phyloP scores from a whole-genome alignment of 352 stramenopile genomes.

The Phytophthora rubi region DNA sequence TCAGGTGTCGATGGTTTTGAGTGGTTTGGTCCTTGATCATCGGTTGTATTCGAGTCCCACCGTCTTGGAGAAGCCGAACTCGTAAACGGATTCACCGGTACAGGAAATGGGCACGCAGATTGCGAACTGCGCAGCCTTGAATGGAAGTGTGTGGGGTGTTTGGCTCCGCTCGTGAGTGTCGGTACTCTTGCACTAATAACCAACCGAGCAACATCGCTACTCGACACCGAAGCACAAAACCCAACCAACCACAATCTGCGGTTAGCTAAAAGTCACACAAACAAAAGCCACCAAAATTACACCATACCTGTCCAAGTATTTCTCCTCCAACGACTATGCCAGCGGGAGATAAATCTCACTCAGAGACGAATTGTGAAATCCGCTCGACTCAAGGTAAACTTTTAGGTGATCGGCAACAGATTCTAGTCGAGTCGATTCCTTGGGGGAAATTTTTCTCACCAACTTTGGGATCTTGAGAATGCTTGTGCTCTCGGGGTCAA shows the following conservation, averaged over 20 bases:
- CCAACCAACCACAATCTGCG: too few species aligned
- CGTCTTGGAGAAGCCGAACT: neutral
- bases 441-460: neutral
- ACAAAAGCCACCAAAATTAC: neutral
- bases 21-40: neutral
- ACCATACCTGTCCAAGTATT: constrained; percentile 2
- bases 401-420: constrained; percentile 19
- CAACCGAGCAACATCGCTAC: constrained; percentile 17
- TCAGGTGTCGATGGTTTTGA: neutral
- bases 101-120: neutral
- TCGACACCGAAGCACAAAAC: neutral
- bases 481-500: constrained; percentile 19
- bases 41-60: neutral
- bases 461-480: constrained; percentile 7
- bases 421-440: constrained; percentile 8
- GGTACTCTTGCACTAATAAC: constrained; percentile 24
- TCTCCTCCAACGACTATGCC: neutral
- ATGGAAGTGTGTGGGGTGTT: neutral
- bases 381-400: constrained; percentile 20
- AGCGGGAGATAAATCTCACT: constrained; percentile 24
- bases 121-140: neutral
- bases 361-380: constrained; percentile 33
- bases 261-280: neutral
- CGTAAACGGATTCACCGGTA: neutral
- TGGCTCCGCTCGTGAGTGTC: neutral